Conservation (phyloP, 2,329 filamentous ascomycete species). For the Hansfordia pulvinata region DNA sequence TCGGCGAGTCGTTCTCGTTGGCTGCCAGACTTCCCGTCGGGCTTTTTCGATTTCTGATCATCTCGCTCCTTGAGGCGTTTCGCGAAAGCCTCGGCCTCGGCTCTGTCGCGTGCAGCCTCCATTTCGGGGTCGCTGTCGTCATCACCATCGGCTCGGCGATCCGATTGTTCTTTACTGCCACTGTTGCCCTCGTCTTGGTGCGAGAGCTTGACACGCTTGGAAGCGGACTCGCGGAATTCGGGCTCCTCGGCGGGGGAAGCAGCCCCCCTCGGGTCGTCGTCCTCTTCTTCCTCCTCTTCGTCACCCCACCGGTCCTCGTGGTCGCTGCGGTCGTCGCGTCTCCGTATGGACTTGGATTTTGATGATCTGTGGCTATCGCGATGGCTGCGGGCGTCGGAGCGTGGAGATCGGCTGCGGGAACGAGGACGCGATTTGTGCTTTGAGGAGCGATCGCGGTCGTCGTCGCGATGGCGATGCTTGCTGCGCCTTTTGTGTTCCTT, state of each 20-base stretch:
- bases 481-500: conserved; percentile 33
- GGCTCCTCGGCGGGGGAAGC: conserved; percentile 34
- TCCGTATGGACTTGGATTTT: conserved; percentile 25
- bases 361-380: conserved; percentile 10
- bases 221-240: conserved; percentile 54
- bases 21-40: conserved; percentile 41
- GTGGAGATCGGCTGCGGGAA: conserved; percentile 17
- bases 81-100: conserved; percentile 70
- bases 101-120: conserved; percentile 52
- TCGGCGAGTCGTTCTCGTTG: conserved; percentile 51
- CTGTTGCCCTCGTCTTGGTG: no score
- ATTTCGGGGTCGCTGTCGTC: conserved; percentile 36
- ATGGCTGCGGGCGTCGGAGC: no score
- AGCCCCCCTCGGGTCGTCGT: no score
- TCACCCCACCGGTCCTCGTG: conserved; percentile 76
- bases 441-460: conserved; percentile 15
- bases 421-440: conserved; percentile 9
- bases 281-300: conserved; percentile 43
- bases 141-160: no score
- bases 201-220: conserved; percentile 54
- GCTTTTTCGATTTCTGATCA: conserved; percentile 54
- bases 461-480: conserved; percentile 23
- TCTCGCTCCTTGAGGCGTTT: conserved; percentile 62
- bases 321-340: conserved; percentile 28
- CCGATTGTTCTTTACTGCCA: no score